These are phyloP conservation scores for Euphorbia celastroides DNA, from an alignment of 441 rosid genomes.

Conservation along the genomic window DNA sequence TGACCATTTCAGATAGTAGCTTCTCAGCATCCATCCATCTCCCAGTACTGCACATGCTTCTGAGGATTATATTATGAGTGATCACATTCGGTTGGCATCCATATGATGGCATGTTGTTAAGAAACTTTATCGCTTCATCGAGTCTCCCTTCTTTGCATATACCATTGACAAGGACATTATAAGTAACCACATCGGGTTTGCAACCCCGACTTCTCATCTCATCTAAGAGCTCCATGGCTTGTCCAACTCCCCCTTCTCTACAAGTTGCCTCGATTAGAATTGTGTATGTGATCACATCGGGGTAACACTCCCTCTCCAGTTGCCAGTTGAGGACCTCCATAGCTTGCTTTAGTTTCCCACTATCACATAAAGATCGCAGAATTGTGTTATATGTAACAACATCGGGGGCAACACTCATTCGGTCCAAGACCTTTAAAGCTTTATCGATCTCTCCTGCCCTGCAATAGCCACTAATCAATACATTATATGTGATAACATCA, in stretches of 20 bases:
- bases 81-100: conserved; percentile 65
- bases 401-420: conserved; percentile 74
- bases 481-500: conserved; percentile 76
- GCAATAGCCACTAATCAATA: conserved; percentile 75
- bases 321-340: conserved; percentile 70
- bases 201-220: conserved; percentile 81
- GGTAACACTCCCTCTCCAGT: conserved; percentile 60
- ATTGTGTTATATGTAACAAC: conserved; percentile 80
- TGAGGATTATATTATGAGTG: too few species aligned
- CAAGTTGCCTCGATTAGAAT: conserved; percentile 87
- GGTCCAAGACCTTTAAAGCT: conserved; percentile 56
- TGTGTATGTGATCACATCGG: conserved; percentile 75
- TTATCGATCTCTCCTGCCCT: conserved; percentile 68
- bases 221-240: conserved; percentile 85
- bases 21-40: too few species aligned
- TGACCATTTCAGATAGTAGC: too few species aligned
- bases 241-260: conserved; percentile 64
- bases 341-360: conserved; percentile 70
- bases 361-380: conserved; percentile 61
- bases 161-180: conserved; percentile 81
- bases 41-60: conserved; percentile 38
- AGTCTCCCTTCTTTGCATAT: conserved; percentile 80
- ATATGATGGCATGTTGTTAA: conserved; percentile 55
- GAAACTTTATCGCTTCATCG: conserved; percentile 77
- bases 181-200: conserved; percentile 79